Evolutionary conservation across 495 filamentous ascomycete species (phyloP).

Genomic region (Aspergillus incahuasiensis): DNA sequence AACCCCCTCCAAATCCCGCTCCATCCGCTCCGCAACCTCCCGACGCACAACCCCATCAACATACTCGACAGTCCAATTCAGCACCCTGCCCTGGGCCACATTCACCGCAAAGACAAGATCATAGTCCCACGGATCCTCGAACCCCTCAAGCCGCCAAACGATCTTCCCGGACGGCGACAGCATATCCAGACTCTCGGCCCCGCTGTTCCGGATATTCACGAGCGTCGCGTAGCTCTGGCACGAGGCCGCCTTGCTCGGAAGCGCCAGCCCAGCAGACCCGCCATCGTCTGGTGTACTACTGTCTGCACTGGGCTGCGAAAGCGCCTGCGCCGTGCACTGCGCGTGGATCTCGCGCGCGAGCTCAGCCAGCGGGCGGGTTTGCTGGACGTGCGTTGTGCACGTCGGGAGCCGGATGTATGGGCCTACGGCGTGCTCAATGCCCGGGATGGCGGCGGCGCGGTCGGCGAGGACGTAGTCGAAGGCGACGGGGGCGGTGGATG

Average conservation of each 20-base stretch:
- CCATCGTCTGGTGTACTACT: too few relatives aligned
- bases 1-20: background rate
- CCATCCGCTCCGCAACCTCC: background rate
- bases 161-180: background rate
- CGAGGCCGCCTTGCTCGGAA: background rate
- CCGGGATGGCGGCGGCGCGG: background rate
- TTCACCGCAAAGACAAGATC: conserved; percentile 9
- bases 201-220: conserved; percentile 9
- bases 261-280: background rate
- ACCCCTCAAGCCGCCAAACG: background rate
- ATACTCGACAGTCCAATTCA: conserved; percentile 5
- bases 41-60: background rate
- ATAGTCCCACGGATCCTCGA: conserved; percentile 9
- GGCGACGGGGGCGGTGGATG: background rate
- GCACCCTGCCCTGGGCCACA: background rate
- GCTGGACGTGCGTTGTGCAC: background rate
- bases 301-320: background rate
- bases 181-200: conserved; percentile 4
- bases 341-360: background rate
- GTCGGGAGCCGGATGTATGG: conserved; percentile 5
- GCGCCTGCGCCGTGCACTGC: background rate
- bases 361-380: background rate
- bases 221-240: background rate
- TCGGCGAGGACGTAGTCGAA: conserved; percentile 9
- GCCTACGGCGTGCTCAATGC: conserved; percentile 1